These are phyloP conservation scores for Pichia sp. DNA, from an alignment of 1,139 yeast genomes.

Conservation along the genomic window DNA sequence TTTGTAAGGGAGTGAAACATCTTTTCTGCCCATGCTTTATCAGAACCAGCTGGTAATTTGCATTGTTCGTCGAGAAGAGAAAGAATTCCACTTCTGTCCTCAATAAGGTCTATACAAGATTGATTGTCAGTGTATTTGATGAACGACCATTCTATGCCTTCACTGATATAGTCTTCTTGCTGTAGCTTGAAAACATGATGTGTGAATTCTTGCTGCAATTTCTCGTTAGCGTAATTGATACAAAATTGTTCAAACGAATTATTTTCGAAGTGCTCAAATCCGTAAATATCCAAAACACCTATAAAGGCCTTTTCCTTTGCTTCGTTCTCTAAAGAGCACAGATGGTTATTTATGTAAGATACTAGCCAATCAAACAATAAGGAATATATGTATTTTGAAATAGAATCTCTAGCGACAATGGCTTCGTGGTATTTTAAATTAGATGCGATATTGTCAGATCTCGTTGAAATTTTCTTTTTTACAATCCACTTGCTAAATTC, in stretches of 20 bases:
- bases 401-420: constrained; percentile 88
- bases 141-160: constrained; percentile 95
- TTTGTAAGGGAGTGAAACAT: constrained; percentile 81
- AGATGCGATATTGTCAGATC: constrained; percentile 86
- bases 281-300: constrained; percentile 96
- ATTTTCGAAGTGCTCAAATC: constrained; percentile 90
- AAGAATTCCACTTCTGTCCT: constrained; percentile 80
- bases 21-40: constrained; percentile 87
- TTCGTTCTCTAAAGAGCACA: constrained; percentile 65
- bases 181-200: constrained; percentile 96
- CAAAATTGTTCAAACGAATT: constrained; percentile 97
- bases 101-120: constrained; percentile 92
- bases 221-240: constrained; percentile 96
- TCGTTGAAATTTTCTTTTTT: constrained; percentile 85
- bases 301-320: constrained; percentile 65
- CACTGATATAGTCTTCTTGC: constrained; percentile 89
- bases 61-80: constrained; percentile 93
- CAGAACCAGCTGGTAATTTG: constrained; percentile 89
- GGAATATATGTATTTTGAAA: constrained; percentile 88
- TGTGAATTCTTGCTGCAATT: constrained; percentile 93
- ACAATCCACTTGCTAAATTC: constrained; percentile 86
- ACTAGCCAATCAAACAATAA: constrained; percentile 95
- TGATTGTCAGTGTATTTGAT: constrained; percentile 95
- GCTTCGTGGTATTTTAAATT: constrained; percentile 83
- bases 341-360: constrained; percentile 69